A percentile compares a stretch with the other conserved stretches of the same genome.
Evolutionary conservation across 805 yeast genomes (phyloP).

Genomic region (Cyberlindnera mrakii): DNA sequence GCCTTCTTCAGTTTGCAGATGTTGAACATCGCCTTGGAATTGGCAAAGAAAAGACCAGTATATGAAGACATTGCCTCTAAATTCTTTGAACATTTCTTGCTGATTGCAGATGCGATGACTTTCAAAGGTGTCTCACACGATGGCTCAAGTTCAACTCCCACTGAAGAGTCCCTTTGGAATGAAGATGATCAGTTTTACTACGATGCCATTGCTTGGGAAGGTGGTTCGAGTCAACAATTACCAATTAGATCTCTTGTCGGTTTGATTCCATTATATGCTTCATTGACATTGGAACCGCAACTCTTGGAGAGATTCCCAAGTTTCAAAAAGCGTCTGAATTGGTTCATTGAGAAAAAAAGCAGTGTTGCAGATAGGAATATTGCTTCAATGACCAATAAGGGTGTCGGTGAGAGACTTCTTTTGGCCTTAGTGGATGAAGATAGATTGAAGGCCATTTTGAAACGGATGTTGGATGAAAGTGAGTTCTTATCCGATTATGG

Average conservation of each 20-base stretch:
- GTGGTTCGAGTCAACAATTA: slow-evolving; percentile 55
- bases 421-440: slow-evolving; percentile 79
- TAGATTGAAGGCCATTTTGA: slow-evolving; percentile 66
- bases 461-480: slow-evolving; percentile 75
- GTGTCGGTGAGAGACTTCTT: slow-evolving; percentile 76
- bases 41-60: slow-evolving; percentile 77
- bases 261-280: slow-evolving; percentile 84
- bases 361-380: slow-evolving; percentile 74
- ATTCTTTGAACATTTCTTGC: slow-evolving; percentile 85
- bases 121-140: slow-evolving; percentile 32
- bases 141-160: slow-evolving; percentile 31
- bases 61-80: slow-evolving; percentile 93
- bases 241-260: slow-evolving; percentile 91
- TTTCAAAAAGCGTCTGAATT: slow-evolving; percentile 73
- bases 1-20: slow-evolving; percentile 86
- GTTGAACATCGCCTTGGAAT: slow-evolving; percentile 87
- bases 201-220: slow-evolving; percentile 84
- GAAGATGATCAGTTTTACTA: slow-evolving; percentile 84
- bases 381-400: slow-evolving; percentile 71
- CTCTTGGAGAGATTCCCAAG: slow-evolving; percentile 70
- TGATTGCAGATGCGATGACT: slow-evolving; percentile 93
- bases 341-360: slow-evolving; percentile 72
- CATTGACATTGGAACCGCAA: slow-evolving; percentile 83
- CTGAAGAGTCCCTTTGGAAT: slow-evolving; percentile 76
- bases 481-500: slow-evolving; percentile 85